phyloP scores from a whole-genome alignment of 371 early-diverging fungal genomes.

The Mortierella sp. region DNA sequence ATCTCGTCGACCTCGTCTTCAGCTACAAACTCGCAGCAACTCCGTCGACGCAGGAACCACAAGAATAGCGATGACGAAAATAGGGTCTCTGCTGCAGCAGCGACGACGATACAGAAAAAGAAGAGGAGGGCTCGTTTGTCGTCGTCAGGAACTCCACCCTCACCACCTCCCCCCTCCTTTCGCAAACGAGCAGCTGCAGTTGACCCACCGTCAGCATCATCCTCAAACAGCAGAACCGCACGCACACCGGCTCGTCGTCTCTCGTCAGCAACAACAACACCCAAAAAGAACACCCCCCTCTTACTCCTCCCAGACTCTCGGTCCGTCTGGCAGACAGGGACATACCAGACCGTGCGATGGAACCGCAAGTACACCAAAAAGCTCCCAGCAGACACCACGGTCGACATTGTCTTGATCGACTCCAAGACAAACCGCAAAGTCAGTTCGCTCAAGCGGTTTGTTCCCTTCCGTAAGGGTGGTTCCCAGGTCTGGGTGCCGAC shows the following conservation, averaged over 20 bases:
- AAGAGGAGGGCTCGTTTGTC: neutral
- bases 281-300: conserved; percentile 28
- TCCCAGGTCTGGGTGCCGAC: conserved; percentile 43
- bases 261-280: neutral
- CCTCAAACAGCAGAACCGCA: neutral
- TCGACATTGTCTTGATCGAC: conserved; percentile 53
- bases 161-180: neutral
- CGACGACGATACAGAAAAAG: neutral
- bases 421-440: conserved; percentile 43
- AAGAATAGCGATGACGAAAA: conserved; percentile 17
- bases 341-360: conserved; percentile 51
- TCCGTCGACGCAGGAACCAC: conserved; percentile 9
- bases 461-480: conserved; percentile 42
- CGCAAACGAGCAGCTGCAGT: neutral
- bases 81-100: neutral
- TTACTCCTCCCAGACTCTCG: conserved; percentile 43
- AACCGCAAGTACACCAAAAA: conserved; percentile 35
- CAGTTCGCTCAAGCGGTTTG: conserved; percentile 45
- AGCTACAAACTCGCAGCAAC: neutral
- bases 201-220: neutral
- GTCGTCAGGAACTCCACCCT: neutral
- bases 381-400: conserved; percentile 50
- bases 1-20: neutral
- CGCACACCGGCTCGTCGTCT: neutral
- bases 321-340: conserved; percentile 49